Percentiles rank a stretch among this genome's conserved stretches.
phyloP scores from a whole-genome alignment of 2,329 filamentous ascomycete species.

The Sarocladium oryzae region DNA sequence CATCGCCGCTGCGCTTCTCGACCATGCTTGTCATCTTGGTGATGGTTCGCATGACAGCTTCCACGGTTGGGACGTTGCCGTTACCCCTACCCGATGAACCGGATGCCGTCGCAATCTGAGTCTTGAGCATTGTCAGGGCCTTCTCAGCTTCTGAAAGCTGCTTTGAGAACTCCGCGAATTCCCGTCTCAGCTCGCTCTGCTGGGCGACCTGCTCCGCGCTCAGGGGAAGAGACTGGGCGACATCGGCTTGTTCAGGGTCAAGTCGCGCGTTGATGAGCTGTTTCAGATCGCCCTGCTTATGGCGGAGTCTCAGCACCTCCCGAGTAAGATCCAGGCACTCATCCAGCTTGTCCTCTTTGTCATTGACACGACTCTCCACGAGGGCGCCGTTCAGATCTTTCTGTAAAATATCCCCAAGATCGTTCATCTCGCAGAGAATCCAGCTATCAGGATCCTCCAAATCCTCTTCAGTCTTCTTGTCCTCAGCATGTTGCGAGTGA shows the following conservation, averaged over 20 bases:
- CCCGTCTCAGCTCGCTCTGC: constrained; percentile 73
- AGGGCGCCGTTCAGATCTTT: constrained; percentile 58
- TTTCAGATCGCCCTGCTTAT: constrained; percentile 71
- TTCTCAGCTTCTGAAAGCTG: constrained; percentile 75
- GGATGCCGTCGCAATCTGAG: constrained; percentile 60
- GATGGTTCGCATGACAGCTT: constrained; percentile 87
- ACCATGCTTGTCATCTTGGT: constrained; percentile 88
- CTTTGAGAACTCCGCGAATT: constrained; percentile 68
- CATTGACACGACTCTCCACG: constrained; percentile 60
- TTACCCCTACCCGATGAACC: constrained; percentile 39
- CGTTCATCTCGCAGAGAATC: constrained; percentile 68
- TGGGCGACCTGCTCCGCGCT: constrained; percentile 76
- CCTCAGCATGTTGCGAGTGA: constrained; percentile 50
- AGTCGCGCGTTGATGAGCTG: constrained; percentile 64
- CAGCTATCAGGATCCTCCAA: constrained; percentile 64
- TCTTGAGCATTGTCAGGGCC: constrained; percentile 68
- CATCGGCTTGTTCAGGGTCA: constrained; percentile 61
- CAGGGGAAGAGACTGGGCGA: constrained; percentile 65
- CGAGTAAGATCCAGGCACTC: constrained; percentile 61
- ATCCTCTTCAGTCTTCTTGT: constrained; percentile 56
- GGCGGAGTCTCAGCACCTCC: constrained; percentile 65
- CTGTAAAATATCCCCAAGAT: constrained; percentile 59
- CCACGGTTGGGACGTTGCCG: constrained; percentile 69
- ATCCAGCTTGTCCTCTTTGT: constrained; percentile 62
- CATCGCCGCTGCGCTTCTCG: constrained; percentile 83